Evolutionary conservation across 169 alveolate genomes (phyloP), one percentile per base, ranked within the genome.

Genomic region (Amoebophrya sp.): DNA sequence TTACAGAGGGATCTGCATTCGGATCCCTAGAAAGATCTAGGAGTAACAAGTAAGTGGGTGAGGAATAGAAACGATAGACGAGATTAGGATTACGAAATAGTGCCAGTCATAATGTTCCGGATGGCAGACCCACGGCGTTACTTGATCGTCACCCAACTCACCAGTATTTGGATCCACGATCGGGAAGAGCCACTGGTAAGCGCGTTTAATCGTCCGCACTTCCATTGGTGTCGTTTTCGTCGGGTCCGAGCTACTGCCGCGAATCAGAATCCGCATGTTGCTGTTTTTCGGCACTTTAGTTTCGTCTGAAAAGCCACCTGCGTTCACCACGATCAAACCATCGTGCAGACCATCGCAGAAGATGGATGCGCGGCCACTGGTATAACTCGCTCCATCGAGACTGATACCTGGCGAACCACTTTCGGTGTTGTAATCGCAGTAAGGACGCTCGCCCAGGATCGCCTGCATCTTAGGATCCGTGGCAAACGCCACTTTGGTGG

Each of bases 121-220:
- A 6, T 1, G 26, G 83, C 83, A 65, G 39, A 10, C 2, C 83
- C 83, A 65, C 33, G 33, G 0, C 10, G 83, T 65, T 36, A 65
- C 83, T 36, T 65, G 83, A 36, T 65, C 83, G 83, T 65, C 83
- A 36, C 83, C 83, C 38, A 65, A 0, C 83, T 65, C 83, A 6
- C 83, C 83, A 6, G 83, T 65, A 36, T 26, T 65, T 36, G 83
- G 83, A 26, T 65, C 83, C 3, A 65, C n/a, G 2, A 65, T 26
- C 36, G 83, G 83, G 83, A 65, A 65, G 33, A 65, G 83, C 83
- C 83, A 65, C 83, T 65, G 83, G 83, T 65, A 65, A 10, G 83
- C 83, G 36, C 83, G 83, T 36, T 65, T 65, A 36, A 65, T 65
- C 33, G 83, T 65, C 36, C 83, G 83, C 83, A 65, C 83, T 36